These are phyloP conservation scores for Cordyceps tenuipes DNA, from an alignment of 2,329 filamentous ascomycete genomes.

Conservation along the genomic window DNA sequence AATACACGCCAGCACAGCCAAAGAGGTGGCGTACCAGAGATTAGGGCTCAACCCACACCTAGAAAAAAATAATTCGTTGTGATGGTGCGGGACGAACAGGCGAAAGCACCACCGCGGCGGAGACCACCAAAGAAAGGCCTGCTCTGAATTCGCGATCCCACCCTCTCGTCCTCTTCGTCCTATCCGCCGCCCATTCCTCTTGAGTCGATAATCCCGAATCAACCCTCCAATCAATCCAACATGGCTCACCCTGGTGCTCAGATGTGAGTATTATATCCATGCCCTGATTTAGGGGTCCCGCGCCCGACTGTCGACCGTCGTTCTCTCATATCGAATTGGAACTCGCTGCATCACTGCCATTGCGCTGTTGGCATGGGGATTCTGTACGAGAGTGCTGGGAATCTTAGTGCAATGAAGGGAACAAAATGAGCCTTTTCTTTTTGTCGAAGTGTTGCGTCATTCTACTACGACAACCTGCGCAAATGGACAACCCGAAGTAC, in stretches of 20 bases:
- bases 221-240: conserved; percentile 31
- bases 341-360: not conserved
- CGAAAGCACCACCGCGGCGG: conserved; percentile 5
- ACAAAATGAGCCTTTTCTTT: not conserved
- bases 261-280: conserved; percentile 42
- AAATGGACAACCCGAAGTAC: not conserved
- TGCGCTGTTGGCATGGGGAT: not conserved
- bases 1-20: not conserved
- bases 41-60: conserved; percentile 26
- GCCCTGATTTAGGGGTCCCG: not conserved
- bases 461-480: not conserved
- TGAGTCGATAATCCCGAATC: conserved; percentile 1
- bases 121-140: conserved; percentile 8
- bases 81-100: conserved; percentile 6
- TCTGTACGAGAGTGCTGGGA: not conserved
- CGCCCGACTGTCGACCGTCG: not conserved
- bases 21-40: not conserved
- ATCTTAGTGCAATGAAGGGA: not conserved
- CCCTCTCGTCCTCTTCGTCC: conserved; percentile 3
- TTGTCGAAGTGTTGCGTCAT: not conserved
- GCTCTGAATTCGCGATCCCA: conserved; percentile 10
- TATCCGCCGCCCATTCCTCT: not conserved
- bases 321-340: not conserved
- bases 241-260: conserved; percentile 55
- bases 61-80: conserved; percentile 17